A percentile compares a stretch with the other conserved stretches of the same genome.
Evolutionary conservation across 1,139 yeast species (phyloP).

Genomic region (Pichia sp.): DNA sequence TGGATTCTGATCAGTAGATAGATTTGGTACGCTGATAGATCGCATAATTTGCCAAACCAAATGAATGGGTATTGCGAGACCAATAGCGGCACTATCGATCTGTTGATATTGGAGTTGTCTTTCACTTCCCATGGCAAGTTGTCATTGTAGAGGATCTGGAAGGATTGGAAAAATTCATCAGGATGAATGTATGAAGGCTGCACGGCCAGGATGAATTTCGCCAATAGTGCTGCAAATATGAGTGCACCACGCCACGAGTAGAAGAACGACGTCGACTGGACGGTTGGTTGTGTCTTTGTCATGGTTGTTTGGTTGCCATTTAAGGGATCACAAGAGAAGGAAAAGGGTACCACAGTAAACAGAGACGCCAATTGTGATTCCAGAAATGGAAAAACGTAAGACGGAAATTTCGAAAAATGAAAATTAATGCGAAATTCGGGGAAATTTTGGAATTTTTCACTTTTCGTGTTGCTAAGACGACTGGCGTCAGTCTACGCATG

Average conservation of each 20-base stretch:
- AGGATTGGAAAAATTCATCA: conserved; percentile 92
- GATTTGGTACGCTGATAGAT: conserved; percentile 43
- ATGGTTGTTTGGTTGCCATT: neutral
- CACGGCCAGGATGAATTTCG: conserved; percentile 49
- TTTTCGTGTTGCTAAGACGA: no score
- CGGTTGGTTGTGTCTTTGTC: neutral
- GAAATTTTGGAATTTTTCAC: no score
- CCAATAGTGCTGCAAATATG: conserved; percentile 37
- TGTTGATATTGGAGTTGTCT: conserved; percentile 50
- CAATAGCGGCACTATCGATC: conserved; percentile 73
- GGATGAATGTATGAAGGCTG: conserved; percentile 92
- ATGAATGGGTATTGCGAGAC: conserved; percentile 68
- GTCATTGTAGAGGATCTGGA: conserved; percentile 66
- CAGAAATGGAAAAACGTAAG: no score
- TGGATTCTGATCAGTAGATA: conserved; percentile 60
- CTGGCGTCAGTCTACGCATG: no score
- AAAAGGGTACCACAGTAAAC: no score
- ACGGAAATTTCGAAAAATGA: no score
- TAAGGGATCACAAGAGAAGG: no score
- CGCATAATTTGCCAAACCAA: conserved; percentile 32
- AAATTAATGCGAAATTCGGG: no score
- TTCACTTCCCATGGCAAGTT: conserved; percentile 85
- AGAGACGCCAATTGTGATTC: no score
- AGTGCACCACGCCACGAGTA: conserved; percentile 34
- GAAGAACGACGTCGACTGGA: neutral